Conservation (phyloP, 257 asterid genomes). For the Solanum paucissectum region DNA sequence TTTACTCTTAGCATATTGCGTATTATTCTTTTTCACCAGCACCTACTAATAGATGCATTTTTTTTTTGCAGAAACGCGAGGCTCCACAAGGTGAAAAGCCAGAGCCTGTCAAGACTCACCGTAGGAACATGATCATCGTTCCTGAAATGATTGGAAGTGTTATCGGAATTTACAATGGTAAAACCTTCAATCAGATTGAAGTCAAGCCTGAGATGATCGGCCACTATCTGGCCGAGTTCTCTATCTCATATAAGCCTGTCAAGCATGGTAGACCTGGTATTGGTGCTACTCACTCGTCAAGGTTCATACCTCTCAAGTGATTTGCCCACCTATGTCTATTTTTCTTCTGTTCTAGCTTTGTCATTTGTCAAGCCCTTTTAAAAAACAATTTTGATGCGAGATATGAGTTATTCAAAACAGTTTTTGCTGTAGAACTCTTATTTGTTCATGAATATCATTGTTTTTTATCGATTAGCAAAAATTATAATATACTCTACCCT, state of each 20-base stretch:
- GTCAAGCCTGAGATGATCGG: constrained; percentile 86
- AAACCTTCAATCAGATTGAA: constrained; percentile 73
- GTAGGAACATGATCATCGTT: constrained; percentile 69
- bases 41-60: not conserved
- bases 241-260: constrained; percentile 75
- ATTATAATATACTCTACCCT: not conserved
- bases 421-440: not conserved
- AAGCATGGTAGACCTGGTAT: constrained; percentile 94
- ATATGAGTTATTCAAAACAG: not conserved
- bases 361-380: not conserved
- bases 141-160: constrained; percentile 96
- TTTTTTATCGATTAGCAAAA: not conserved
- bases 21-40: not conserved
- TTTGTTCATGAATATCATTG: not conserved
- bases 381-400: not conserved
- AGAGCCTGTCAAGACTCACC: constrained; percentile 61
- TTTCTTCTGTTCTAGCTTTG: not conserved
- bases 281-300: constrained; percentile 92
- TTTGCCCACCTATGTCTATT: not conserved
- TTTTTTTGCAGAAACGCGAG: constrained; percentile 52
- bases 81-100: constrained; percentile 86
- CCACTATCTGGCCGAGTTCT: constrained; percentile 78
- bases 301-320: constrained; percentile 87
- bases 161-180: constrained; percentile 74
- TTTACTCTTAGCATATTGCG: not conserved